Percentiles rank a stretch among this genome's conserved stretches.
Conservation (phyloP, 2,329 filamentous ascomycete species). For the Apiospora saccharicola region DNA sequence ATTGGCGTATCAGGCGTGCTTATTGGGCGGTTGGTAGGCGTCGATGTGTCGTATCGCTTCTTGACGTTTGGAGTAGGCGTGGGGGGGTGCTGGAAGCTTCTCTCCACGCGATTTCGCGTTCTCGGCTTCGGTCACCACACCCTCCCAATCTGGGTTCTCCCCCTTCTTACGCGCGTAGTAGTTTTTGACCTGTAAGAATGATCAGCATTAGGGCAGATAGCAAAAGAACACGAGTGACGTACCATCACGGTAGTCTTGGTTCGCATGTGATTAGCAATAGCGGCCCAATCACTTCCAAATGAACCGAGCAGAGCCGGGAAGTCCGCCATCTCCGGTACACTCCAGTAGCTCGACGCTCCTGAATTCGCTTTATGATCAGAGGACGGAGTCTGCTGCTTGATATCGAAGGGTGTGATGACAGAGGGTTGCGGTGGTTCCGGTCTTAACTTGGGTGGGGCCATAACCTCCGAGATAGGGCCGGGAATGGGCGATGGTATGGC, state of each 20-base stretch:
- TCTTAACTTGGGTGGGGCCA: slow-evolving; percentile 63
- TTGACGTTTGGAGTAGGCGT: slow-evolving; percentile 59
- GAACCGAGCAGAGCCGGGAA: slow-evolving; percentile 76
- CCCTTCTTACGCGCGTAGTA: slow-evolving; percentile 72
- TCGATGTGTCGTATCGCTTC: slow-evolving; percentile 57
- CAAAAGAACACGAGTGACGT: slow-evolving; percentile 40
- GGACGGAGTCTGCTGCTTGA: slow-evolving; percentile 51
- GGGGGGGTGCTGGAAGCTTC: slow-evolving; percentile 67
- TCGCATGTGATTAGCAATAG: slow-evolving; percentile 80
- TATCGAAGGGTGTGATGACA: slow-evolving; percentile 57
- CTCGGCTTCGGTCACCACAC: slow-evolving; percentile 67
- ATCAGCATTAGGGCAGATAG: slow-evolving; percentile 26
- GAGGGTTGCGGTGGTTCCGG: slow-evolving; percentile 61
- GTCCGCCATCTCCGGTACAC: slow-evolving; percentile 80
- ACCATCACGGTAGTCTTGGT: slow-evolving; percentile 90
- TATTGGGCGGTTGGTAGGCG: slow-evolving; percentile 52
- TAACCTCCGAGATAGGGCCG: slow-evolving; percentile 57
- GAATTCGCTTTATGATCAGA: slow-evolving; percentile 60
- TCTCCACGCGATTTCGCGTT: slow-evolving; percentile 62
- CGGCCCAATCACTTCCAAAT: slow-evolving; percentile 81
- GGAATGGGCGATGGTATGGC: slow-evolving; percentile 35
- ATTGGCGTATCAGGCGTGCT: slow-evolving; percentile 56
- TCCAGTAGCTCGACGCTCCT: slow-evolving; percentile 85
- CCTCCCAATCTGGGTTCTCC: slow-evolving; percentile 66
- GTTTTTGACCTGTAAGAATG: slow-evolving; percentile 67